Percentiles rank a stretch among this genome's conserved stretches.
phyloP scores from a whole-genome alignment of 148 eudicot species.

The Euryodendron excelsum region DNA sequence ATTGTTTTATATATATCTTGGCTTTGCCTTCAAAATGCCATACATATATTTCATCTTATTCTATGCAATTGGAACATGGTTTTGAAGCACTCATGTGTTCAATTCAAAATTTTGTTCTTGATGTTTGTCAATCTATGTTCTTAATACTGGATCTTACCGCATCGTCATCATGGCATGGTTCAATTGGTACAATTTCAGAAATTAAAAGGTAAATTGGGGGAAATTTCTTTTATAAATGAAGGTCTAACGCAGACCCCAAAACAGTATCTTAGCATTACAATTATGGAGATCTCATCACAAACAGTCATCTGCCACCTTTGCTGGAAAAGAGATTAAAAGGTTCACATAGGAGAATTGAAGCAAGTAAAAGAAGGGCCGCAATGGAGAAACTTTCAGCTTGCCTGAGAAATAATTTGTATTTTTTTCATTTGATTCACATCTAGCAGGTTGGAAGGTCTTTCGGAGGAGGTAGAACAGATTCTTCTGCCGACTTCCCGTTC shows the following conservation, averaged over 20 bases:
- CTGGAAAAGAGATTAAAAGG: not conserved
- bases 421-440: not conserved
- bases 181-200: too few relatives aligned
- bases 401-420: not conserved
- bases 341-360: not conserved
- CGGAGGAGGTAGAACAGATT: conserved; percentile 52
- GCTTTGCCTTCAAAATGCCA: conserved; percentile 1
- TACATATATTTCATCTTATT: not conserved
- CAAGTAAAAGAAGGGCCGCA: not conserved
- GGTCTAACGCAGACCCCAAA: conserved; percentile 14
- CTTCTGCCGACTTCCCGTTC: conserved; percentile 41
- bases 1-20: not conserved
- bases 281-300: conserved; percentile 17
- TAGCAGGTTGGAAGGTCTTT: conserved; percentile 57
- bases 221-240: too few relatives aligned
- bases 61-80: not conserved
- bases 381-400: not conserved
- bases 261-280: conserved; percentile 10
- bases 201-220: too few relatives aligned
- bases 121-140: not conserved
- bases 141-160: not conserved
- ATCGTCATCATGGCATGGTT: too few relatives aligned
- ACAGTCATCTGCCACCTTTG: conserved; percentile 17
- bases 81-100: not conserved
- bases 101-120: conserved; percentile 3